Conservation (phyloP, 2,329 filamentous ascomycete genomes). For the Diaporthe australafricana region DNA sequence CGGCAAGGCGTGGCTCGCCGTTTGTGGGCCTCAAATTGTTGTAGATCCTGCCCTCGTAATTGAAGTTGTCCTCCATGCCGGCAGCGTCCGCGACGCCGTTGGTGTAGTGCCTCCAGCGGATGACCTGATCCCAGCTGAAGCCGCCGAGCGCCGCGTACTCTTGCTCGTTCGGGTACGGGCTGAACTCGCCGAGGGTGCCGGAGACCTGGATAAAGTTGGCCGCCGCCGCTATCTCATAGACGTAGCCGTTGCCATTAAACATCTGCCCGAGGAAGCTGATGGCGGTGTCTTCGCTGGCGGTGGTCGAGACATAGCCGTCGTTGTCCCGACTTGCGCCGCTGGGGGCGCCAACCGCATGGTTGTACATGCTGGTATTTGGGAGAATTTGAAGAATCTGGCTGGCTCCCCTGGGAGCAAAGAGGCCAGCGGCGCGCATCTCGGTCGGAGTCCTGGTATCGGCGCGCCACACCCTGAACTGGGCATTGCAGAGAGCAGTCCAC, state of each 20-base stretch:
- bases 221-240: slow-evolving; percentile 12
- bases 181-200: slow-evolving; percentile 7
- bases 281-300: slow-evolving; percentile 2
- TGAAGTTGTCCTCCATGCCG: neutral
- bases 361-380: slow-evolving; percentile 11
- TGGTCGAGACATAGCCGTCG: slow-evolving; percentile 19
- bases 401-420: slow-evolving; percentile 3
- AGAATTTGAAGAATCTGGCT: neutral
- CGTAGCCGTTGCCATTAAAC: neutral
- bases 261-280: neutral
- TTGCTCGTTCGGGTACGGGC: slow-evolving; percentile 3
- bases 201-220: slow-evolving; percentile 22
- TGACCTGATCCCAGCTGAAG: slow-evolving; percentile 20
- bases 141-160: slow-evolving; percentile 16
- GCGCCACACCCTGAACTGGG: slow-evolving; percentile 6
- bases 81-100: neutral
- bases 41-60: neutral
- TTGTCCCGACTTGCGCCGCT: neutral
- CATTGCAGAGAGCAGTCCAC: slow-evolving; percentile 3
- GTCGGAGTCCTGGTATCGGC: slow-evolving; percentile 8
- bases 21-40: neutral
- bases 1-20: slow-evolving; percentile 11
- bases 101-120: slow-evolving; percentile 12
- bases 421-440: slow-evolving; percentile 10
- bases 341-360: neutral